Evolutionary conservation across 805 yeast species (phyloP).

Genomic region (Wickerhamomyces strasburgensis): DNA sequence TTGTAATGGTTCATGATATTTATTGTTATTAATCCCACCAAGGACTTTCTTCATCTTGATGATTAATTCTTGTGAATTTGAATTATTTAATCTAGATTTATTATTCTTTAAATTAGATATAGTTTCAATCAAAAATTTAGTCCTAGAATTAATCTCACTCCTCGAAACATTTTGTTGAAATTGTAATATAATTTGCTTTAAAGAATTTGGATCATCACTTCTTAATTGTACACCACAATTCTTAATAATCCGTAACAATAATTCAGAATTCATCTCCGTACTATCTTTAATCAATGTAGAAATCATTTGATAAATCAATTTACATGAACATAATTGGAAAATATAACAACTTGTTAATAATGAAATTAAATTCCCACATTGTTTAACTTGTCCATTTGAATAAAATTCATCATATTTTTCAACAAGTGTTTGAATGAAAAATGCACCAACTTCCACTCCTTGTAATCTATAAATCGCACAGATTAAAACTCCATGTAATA

Average conservation of each 20-base stretch:
- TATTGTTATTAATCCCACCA: conserved; percentile 44
- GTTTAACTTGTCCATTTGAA: conserved; percentile 38
- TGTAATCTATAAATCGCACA: conserved; percentile 71
- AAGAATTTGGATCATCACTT: conserved; percentile 81
- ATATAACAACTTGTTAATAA: conserved; percentile 72
- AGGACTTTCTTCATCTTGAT: conserved; percentile 60
- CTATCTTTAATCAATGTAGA: conserved; percentile 46
- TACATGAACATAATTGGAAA: conserved; percentile 70
- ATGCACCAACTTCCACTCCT: conserved; percentile 90
- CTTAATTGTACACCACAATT: conserved; percentile 82
- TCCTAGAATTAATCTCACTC: conserved; percentile 49
- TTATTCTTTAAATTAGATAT: conserved; percentile 83
- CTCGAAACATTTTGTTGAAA: conserved; percentile 39
- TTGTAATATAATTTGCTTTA: conserved; percentile 68
- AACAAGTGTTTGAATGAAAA: conserved; percentile 72
- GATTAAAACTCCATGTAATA: conserved; percentile 71
- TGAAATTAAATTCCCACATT: conserved; percentile 63
- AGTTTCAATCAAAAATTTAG: conserved; percentile 80
- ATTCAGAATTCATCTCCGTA: conserved; percentile 70
- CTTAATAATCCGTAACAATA: conserved; percentile 65
- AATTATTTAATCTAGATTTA: conserved; percentile 54
- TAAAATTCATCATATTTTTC: conserved; percentile 54
- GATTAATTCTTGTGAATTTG: conserved; percentile 45
- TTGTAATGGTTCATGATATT: conserved; percentile 68
- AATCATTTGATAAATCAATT: conserved; percentile 74